phyloP scores from a whole-genome alignment of 495 filamentous ascomycete genomes.

The Talaromyces nanjingensis region DNA sequence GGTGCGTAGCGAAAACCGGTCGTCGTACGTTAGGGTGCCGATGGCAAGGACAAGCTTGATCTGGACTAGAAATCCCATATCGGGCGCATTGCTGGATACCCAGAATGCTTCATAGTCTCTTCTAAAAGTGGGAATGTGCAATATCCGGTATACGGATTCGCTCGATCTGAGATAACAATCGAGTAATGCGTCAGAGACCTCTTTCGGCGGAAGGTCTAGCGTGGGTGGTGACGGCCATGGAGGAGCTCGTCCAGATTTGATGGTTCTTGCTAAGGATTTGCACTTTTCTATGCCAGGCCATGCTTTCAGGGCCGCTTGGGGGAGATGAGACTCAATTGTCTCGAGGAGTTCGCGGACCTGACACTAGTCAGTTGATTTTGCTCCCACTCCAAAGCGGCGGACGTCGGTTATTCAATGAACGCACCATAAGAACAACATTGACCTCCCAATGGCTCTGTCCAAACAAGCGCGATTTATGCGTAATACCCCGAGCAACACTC shows the following conservation, averaged over 20 bases:
- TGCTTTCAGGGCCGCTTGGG: constrained; percentile 29
- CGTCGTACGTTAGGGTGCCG: constrained; percentile 35
- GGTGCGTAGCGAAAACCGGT: constrained; percentile 24
- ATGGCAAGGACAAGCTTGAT: constrained; percentile 47
- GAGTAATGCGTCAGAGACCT: constrained; percentile 31
- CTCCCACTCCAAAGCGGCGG: background rate
- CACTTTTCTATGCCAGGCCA: constrained; percentile 30
- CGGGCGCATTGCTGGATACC: constrained; percentile 10
- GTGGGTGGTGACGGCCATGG: constrained; percentile 31
- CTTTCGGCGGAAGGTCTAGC: constrained; percentile 34
- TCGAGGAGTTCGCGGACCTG: constrained; percentile 36
- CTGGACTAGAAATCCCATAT: constrained; percentile 28
- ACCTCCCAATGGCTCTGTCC: constrained; percentile 51
- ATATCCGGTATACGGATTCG: constrained; percentile 36
- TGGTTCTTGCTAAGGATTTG: constrained; percentile 37
- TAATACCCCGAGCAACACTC: constrained; percentile 29
- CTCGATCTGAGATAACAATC: constrained; percentile 33
- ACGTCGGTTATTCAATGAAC: background rate
- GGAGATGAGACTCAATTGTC: constrained; percentile 28
- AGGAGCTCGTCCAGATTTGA: constrained; percentile 35
- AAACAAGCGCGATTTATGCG: constrained; percentile 48
- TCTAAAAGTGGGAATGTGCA: constrained; percentile 21
- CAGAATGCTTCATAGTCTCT: constrained; percentile 25
- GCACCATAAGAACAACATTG: constrained; percentile 31
- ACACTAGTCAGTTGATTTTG: constrained; percentile 9